These are phyloP conservation scores for Stagonosporopsis vannaccii DNA, from an alignment of 2,329 filamentous ascomycete species.

Conservation along the genomic window DNA sequence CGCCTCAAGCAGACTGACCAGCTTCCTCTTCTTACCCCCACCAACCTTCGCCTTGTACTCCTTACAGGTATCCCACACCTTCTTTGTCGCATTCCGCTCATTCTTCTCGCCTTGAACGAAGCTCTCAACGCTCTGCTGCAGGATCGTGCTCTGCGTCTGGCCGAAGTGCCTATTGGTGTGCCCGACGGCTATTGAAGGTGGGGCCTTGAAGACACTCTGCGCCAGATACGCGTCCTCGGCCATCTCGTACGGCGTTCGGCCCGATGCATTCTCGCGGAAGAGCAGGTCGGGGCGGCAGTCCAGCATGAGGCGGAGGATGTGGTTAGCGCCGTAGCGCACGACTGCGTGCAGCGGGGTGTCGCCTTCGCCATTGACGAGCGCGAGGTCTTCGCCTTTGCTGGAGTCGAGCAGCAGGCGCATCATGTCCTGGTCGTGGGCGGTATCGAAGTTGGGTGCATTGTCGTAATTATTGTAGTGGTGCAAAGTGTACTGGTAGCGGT, in stretches of 20 bases:
- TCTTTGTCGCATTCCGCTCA: constrained; percentile 14
- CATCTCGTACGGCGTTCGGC: constrained; percentile 74
- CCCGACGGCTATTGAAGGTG: constrained; percentile 15
- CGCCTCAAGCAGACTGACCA: constrained; percentile 66
- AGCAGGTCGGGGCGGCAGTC: constrained; percentile 66
- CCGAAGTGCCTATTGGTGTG: neutral
- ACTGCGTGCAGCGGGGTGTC: constrained; percentile 70
- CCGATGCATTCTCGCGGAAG: constrained; percentile 77
- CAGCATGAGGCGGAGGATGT: constrained; percentile 59
- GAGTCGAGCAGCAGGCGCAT: constrained; percentile 43
- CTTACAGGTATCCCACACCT: constrained; percentile 50
- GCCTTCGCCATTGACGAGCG: constrained; percentile 68
- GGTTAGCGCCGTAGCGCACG: constrained; percentile 50
- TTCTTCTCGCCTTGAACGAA: constrained; percentile 30
- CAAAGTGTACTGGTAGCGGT: neutral
- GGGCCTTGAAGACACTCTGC: constrained; percentile 33
- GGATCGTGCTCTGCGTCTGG: neutral
- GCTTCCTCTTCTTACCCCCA: constrained; percentile 54
- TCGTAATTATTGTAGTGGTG: neutral
- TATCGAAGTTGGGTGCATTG: neutral
- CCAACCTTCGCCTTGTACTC: constrained; percentile 32
- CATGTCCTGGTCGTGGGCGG: neutral
- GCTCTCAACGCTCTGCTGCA: constrained; percentile 9
- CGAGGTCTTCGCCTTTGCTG: constrained; percentile 58
- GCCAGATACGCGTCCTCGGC: constrained; percentile 64